Base-by-base conservation (phyloP, 768 basidiomycete species). In the Heimioporus sp. region DNA sequence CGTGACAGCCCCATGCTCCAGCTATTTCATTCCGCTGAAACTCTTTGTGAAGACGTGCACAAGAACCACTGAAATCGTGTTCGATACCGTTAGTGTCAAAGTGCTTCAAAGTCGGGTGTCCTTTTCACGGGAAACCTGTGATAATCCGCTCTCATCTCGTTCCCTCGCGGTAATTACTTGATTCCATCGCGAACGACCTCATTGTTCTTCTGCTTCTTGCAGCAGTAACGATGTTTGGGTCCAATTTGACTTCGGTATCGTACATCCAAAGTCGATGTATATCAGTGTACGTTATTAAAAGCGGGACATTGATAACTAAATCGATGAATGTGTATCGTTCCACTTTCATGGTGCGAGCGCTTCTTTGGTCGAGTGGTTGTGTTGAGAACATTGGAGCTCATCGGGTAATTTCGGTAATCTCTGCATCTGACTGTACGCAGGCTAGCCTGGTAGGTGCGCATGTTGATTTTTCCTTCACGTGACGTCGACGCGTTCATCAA, bases 391-490 rank as follows among this genome's bases (percentile, higher is more conserved):
- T 24, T 5, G 21, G 3, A 24, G 5, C 2, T 24, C 21, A 24
- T 24, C 21, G 21, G 21, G 21, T 3, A 5, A 24, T 24, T 24
- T 24, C 5, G 21, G 21, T 24, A 24, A 5, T 5, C 21, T 24
- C 21, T 24, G 21, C 21, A 24, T 24, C 21, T 24, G 5, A 24
- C 21, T 24, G 21, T 24, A 3, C 21, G 5, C 21, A 5, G 21
- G 21, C 21, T 24, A 5, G n/a, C n/a, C n/a, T n/a, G 21, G 21
- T 24, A 24, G 34, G 13, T 10, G 34, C 34, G 15, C 34, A 35
- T 11, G 34, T 58, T 58, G 59, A 58, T 56, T 60, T 62, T 50
- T 48, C 15, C 2, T 24, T 41, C 61, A 62, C 61, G 61, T 62
- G 61, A 62, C 17, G 11, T 39, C 36, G 48, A 60, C 49, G 54